Evolutionary conservation across 768 basidiomycete species (phyloP), one percentile per base, ranked within the genome.

Genomic region (Kwoniella sp.): DNA sequence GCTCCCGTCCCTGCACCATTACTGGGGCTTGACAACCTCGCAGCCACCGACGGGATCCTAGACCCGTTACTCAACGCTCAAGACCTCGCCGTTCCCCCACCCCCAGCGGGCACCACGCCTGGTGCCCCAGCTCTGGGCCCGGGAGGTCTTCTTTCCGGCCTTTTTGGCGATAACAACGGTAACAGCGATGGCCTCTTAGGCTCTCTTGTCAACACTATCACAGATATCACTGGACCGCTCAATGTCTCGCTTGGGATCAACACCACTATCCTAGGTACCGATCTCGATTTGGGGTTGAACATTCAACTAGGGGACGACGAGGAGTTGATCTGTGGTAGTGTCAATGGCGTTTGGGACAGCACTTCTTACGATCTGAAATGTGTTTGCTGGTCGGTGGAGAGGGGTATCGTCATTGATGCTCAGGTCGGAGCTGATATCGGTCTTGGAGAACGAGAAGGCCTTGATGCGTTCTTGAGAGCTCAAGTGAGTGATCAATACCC

Each of bases 391-490:
- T 29, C 27, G 15, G 55, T 50, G 6, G 36, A 37, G 17, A 55
- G 30, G 47, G 60, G 60, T 2, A 46, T 64, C 30, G 55, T 64
- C 10, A 47, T 64, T 24, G 53, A 55, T 47, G 55, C 55, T 50
- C 55, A 64, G 33, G n/a, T 64, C 5, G 48, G 47, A 25, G 19
- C 37, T n/a, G 62, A 64, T 58, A 44, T 64, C 21, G 62, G 62
- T 2, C 46, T 64, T 15, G 62, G 40, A 13, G 44, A 57, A 33
- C 21, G 21, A 25, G 29, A 49, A 36, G 62, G 55, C 13, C 50
- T 64, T n/a, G 62, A 64, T 29, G 46, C 55, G 9, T 64, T 54
- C 52, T 25, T 64, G 26, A 25, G 50, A 30, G 55, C 62, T 27
- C 62, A 64, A 36, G 55, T 63, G 21, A 48, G 60, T 12, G 27